A percentile compares a stretch with the other conserved stretches of the same genome.
These are phyloP conservation scores for Protomyces pachydermus DNA, from an alignment of 1,139 yeast species.

Conservation along the genomic window DNA sequence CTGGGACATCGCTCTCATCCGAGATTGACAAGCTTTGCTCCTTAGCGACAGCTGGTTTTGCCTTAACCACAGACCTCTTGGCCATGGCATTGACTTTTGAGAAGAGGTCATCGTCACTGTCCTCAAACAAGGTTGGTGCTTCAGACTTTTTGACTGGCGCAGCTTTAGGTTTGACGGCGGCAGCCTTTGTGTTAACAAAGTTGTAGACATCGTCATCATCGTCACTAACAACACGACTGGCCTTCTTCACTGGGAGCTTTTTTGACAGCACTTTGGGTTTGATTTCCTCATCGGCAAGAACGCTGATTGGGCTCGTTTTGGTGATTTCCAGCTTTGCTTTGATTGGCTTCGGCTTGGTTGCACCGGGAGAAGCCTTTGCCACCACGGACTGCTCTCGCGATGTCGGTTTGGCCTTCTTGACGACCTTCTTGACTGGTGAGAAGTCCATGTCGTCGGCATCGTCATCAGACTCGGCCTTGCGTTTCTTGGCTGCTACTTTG, in stretches of 20 bases:
- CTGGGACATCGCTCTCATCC: background rate
- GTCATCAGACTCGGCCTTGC: constrained; percentile 28
- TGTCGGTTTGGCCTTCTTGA: background rate
- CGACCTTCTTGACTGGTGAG: constrained; percentile 12
- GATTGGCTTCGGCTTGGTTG: background rate
- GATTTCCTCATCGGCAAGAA: constrained; percentile 3
- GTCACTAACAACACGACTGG: background rate
- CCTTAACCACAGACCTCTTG: background rate
- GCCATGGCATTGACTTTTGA: background rate
- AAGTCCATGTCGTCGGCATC: constrained; percentile 31
- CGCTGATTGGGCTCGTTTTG: constrained; percentile 5
- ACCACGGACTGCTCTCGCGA: background rate
- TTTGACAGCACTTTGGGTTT: background rate
- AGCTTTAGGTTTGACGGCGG: constrained; percentile 2
- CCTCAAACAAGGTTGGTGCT: constrained; percentile 12
- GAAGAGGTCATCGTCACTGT: constrained; percentile 25
- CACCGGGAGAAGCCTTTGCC: background rate
- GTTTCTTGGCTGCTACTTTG: constrained; percentile 32
- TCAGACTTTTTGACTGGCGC: background rate
- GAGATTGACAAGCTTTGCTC: background rate
- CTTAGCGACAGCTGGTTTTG: background rate
- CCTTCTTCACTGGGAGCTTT: background rate
- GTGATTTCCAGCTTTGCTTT: background rate
- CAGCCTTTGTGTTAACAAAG: constrained; percentile 1
- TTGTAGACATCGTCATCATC: constrained; percentile 22